These are phyloP conservation scores for Funneliformis mosseae DNA, from an alignment of 192 early-diverging fungal genomes.

Conservation along the genomic window DNA sequence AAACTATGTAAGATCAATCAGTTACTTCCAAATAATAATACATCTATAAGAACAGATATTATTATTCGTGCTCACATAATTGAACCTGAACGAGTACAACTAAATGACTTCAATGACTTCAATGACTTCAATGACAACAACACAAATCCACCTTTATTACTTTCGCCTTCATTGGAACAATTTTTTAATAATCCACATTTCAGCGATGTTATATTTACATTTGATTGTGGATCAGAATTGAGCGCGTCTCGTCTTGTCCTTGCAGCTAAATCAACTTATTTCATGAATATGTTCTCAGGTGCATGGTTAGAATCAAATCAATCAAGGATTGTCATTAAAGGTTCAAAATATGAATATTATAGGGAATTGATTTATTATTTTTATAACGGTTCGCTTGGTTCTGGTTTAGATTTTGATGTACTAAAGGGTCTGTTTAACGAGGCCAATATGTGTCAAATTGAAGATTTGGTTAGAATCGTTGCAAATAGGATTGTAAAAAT, in stretches of 20 bases:
- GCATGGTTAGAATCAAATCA: neutral
- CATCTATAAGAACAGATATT: neutral
- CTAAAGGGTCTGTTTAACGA: neutral
- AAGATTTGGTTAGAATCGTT: neutral
- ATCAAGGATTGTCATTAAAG: neutral
- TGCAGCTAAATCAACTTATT: neutral
- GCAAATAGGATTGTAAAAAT: neutral
- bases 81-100: too few relatives aligned
- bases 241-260: neutral
- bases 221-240: neutral
- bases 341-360: neutral
- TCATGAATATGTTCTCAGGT: neutral
- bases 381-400: neutral
- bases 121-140: neutral
- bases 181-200: conserved; percentile 7
- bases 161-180: neutral
- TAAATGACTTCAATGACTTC: too few relatives aligned
- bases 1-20: neutral
- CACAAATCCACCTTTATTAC: neutral
- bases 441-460: neutral
- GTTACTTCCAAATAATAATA: neutral
- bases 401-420: neutral
- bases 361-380: neutral
- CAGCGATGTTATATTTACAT: neutral
- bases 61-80: too few relatives aligned